Conservation (phyloP, 2,329 filamentous ascomycete species). For the Clarireedia sp. region DNA sequence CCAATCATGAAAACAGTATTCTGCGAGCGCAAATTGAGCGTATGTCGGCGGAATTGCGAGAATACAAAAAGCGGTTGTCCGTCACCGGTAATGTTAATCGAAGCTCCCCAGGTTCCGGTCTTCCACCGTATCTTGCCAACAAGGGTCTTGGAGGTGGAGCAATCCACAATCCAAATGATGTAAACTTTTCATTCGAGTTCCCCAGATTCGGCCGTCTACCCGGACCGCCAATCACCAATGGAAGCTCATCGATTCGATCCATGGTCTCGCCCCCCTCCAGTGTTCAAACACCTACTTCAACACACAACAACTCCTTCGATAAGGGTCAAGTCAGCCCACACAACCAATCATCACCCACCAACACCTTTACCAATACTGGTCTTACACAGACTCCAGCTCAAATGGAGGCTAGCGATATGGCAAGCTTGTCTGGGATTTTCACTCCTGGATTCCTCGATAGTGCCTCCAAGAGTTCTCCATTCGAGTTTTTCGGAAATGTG, state of each 20-base stretch:
- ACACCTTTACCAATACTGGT: conserved; percentile 27
- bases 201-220: conserved; percentile 80
- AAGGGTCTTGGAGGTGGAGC: conserved; percentile 39
- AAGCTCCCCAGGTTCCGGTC: conserved; percentile 13
- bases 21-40: conserved; percentile 84
- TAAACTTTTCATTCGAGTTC: conserved; percentile 92
- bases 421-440: conserved; percentile 51
- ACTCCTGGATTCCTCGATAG: conserved; percentile 45
- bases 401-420: conserved; percentile 34
- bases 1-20: conserved; percentile 77
- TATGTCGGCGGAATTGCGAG: conserved; percentile 73
- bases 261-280: conserved; percentile 19
- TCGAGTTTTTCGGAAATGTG: conserved; percentile 36
- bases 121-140: conserved; percentile 31
- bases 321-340: conserved; percentile 22
- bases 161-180: conserved; percentile 56
- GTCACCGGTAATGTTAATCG: conserved; percentile 34
- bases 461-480: conserved; percentile 34
- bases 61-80: conserved; percentile 83
- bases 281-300: neutral
- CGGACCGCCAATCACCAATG: conserved; percentile 29
- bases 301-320: conserved; percentile 18
- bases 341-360: conserved; percentile 26
- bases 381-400: conserved; percentile 19
- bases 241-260: conserved; percentile 13